Base-by-base conservation (phyloP, 2,329 filamentous ascomycete genomes). In the Dactylellina sp. region DNA sequence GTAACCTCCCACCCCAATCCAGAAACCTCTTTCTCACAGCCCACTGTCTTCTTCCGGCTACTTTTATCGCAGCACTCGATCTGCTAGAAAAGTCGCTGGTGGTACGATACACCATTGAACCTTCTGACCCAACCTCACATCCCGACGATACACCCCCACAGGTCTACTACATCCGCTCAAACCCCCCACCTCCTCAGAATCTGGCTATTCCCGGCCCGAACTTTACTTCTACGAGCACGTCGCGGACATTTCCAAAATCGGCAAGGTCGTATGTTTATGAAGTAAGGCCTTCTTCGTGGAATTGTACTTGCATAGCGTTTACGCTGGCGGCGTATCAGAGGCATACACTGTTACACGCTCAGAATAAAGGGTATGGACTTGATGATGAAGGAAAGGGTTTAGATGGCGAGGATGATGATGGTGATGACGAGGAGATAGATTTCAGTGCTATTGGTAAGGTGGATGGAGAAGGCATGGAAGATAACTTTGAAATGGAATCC, bases 251-350 rank as follows among this genome's bases (percentile, higher is more conserved):
- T 40, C 50, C 65, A 4, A 70, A 63, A 32, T 60, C 53, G 50
- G 61, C 55, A 7, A 74, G 65, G 32, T 74, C 70, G 9, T 74
- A 74, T 53, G 28, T 66, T n/a, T 96, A 97, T 81, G 84, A 91
- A 77, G 91, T 98, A 14, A 87, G 89, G 7, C 84, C 93, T 0
- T 78, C 81, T 0, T 87, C 89, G 0, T 98, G 95, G 95, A 93
- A 90, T 80, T 99, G 95, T 81, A 91, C 88, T 0, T 99, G 95
- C 82, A 90, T 93, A 2, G 89, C 88, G 0, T 98, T 98, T 81
- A 86, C 89, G 0, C 89, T 96, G 75, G 84, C 89, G 18, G 86
- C 89, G 1, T 93, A 93, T 77, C 84, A 84, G 24, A 22, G 56
- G 16, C 55, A 66, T 46, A 66, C 49, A 14, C 25, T 56, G 12